Base-by-base conservation (phyloP, 2,329 filamentous ascomycete species). In the Endoconidiophora polonica region DNA sequence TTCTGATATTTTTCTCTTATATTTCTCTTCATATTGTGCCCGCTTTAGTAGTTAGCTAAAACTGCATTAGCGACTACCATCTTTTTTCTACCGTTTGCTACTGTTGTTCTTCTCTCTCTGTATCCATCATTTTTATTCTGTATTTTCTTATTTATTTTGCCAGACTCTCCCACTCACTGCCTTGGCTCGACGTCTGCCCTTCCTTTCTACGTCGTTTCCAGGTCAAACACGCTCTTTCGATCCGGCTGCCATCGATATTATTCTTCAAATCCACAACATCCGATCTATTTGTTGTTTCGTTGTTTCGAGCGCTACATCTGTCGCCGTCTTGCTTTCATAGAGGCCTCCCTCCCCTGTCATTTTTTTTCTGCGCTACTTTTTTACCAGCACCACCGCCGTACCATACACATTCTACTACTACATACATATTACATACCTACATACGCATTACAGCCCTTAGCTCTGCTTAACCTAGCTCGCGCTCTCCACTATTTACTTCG, bases 51-150 rank as follows among this genome's bases (percentile, higher is more conserved):
- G n/a, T 29, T 12, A 51, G n/a, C 26, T 29, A 14, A 44, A 14
- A 22, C 42, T 44, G 29, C 29, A 33, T 38, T 46, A 24, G 48
- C 42, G 37, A 45, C 33, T 37, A 43, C 38, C n/a, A 23, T 22
- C 26, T 33, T 36, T 23, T 46, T 18, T 20, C 14, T 6, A 2
- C 33, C n/a, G 1, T 46, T 36, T 20, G 29, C 12, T 20, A 22
- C 4, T 7, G 12, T 5, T 43, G n/a, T 33, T 7, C 36, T 37
- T 5, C 14, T 46, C 22, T 46, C 23, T 4, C 23, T n/a, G n/a
- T 42, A 14, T 20, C 23, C 22, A n/a, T 14, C 42, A 44, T 44
- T 33, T 33, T 33, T 33, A 33, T 33, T 33, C 29, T 10, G 9
- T 33, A 33, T 33, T 33, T 33, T 33, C 29, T 33, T 33, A 33